Base-by-base conservation (phyloP, 2,329 filamentous ascomycete genomes). In the Incumbomyces delicatus region DNA sequence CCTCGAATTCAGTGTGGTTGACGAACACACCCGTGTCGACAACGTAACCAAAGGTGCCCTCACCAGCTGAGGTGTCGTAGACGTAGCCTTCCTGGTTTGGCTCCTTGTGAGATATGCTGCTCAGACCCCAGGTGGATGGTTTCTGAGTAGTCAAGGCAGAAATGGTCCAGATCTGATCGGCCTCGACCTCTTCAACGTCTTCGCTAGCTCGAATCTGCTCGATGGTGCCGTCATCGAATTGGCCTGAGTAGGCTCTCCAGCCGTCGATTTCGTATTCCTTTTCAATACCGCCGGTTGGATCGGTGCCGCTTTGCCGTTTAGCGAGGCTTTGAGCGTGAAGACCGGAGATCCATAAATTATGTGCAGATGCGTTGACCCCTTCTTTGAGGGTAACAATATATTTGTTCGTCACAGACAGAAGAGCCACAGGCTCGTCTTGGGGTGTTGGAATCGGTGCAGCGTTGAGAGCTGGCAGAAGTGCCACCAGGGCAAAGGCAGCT, bases 181-280 rank as follows among this genome's bases (percentile, higher is more conserved):
- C 41, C 16, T 46, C 37, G 22, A 46, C 37, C 29, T 37, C 32
- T 1, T 36, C 42, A 18, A 50, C 61, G 53, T 65, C 58, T 8
- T 58, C 58, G 53, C 54, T 62, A 22, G 53, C 60, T 48, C 60
- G 63, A 50, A 73, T 68, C 50, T 63, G 59, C 35, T 59, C 60
- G 29, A 68, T 61, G 22, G 61, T 70, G 33, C 60, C 61, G 11
- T 63, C 63, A 52, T 73, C 70, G 49, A 74, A 72, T 22, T 65
- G 61, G 14, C 65, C 67, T 6, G 65, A 58, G 38, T 71, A 70
- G 16, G 59, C 67, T 41, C 66, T 66, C 57, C 68, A 72, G 39
- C 61, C 57, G 34, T 62, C 57, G 54, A 73, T 67, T 34, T 59
- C 60, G 58, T 65, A 72, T 12, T 61, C 64, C 53, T 66, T 65